phyloP scores from a whole-genome alignment of 2,329 filamentous ascomycete species.

The Calonectria naviculata region DNA sequence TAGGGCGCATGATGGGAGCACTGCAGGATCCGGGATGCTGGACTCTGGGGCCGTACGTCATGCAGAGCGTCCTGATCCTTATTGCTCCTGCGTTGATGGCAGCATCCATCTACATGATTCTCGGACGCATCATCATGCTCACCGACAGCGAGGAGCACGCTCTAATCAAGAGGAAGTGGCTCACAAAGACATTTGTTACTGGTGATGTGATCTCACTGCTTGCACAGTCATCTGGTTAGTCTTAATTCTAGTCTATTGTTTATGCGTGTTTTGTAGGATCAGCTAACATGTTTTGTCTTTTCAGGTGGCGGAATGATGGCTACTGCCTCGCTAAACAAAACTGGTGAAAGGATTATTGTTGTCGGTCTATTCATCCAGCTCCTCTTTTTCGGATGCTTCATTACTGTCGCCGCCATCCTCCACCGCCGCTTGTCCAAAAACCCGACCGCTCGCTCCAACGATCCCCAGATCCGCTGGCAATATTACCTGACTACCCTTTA shows the following conservation, averaged over 20 bases:
- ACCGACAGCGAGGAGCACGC: slow-evolving; percentile 52
- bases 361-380: slow-evolving; percentile 65
- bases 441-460: slow-evolving; percentile 23
- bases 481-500: slow-evolving; percentile 44
- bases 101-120: slow-evolving; percentile 59
- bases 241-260: background rate
- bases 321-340: slow-evolving; percentile 29
- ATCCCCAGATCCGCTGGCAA: slow-evolving; percentile 43
- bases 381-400: slow-evolving; percentile 65
- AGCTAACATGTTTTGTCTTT: background rate
- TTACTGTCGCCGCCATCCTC: slow-evolving; percentile 57
- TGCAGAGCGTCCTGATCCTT: slow-evolving; percentile 51
- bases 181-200: slow-evolving; percentile 64
- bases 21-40: slow-evolving; percentile 49
- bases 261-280: background rate
- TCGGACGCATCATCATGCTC: slow-evolving; percentile 53
- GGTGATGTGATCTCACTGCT: slow-evolving; percentile 61
- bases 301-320: slow-evolving; percentile 41
- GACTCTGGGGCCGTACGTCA: slow-evolving; percentile 49
- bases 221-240: slow-evolving; percentile 40
- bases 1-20: slow-evolving; percentile 58
- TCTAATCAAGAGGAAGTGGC: slow-evolving; percentile 53
- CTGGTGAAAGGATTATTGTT: slow-evolving; percentile 61
- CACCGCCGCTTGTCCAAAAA: slow-evolving; percentile 45
- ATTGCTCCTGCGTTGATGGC: slow-evolving; percentile 58